Evolutionary conservation across 208 protist genomes (phyloP).

Genomic region (Trypanosoma conorhini): DNA sequence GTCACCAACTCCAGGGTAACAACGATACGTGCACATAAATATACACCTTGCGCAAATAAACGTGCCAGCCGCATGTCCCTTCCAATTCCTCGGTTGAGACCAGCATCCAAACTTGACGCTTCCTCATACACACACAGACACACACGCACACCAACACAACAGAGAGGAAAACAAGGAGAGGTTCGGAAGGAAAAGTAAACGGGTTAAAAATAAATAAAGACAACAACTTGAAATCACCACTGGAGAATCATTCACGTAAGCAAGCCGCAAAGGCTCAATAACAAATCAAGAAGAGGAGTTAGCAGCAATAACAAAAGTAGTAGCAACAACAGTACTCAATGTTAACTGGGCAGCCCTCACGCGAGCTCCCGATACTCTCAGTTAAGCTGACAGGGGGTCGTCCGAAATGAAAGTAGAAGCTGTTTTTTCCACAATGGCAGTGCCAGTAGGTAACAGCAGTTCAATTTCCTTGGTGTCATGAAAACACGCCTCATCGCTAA

Average conservation of each 20-base stretch:
- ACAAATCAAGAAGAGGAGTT: not conserved
- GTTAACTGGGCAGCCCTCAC: not conserved
- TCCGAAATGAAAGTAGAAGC: not conserved
- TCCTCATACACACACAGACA: too few relatives aligned
- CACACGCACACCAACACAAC: not conserved
- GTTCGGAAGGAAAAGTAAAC: too few relatives aligned
- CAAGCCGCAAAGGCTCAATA: not conserved
- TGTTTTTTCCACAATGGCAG: not conserved
- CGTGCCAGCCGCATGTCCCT: too few relatives aligned
- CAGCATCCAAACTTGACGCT: too few relatives aligned
- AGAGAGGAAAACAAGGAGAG: too few relatives aligned
- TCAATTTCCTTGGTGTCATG: not conserved
- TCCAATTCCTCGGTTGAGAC: not conserved
- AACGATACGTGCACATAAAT: too few relatives aligned
- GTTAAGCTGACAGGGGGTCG: not conserved
- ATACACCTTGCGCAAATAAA: too few relatives aligned
- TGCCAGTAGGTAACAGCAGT: not conserved
- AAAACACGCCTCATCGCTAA: not conserved
- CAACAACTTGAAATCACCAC: slow-evolving; percentile 8
- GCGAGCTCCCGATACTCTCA: not conserved
- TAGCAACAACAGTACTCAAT: not conserved
- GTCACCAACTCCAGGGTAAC: too few relatives aligned
- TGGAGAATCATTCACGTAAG: not conserved
- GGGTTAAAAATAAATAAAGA: slow-evolving; percentile 9
- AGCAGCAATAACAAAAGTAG: not conserved